Percentiles rank a stretch among this genome's conserved stretches.
phyloP scores from a whole-genome alignment of 2,329 filamentous ascomycete genomes.

The Colletotrichum melonis region DNA sequence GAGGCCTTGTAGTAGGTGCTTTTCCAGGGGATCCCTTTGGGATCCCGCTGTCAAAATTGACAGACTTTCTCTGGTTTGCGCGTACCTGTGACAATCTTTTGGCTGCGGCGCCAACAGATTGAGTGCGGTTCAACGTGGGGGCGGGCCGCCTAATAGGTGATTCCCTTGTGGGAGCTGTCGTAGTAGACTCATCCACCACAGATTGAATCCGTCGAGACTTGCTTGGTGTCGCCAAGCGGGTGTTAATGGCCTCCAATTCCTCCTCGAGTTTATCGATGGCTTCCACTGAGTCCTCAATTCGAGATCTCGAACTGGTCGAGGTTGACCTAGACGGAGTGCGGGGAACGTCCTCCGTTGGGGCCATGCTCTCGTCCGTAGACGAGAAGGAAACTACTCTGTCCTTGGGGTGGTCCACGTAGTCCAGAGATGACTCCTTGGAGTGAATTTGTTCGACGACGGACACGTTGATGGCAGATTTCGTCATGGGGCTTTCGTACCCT shows the following conservation, averaged over 20 bases:
- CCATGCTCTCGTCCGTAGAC: conserved; percentile 16
- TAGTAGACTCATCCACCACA: not conserved
- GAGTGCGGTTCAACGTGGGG: conserved; percentile 38
- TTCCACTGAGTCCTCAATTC: conserved; percentile 74
- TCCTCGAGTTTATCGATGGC: conserved; percentile 72
- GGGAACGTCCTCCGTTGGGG: not conserved
- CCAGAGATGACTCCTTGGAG: not conserved
- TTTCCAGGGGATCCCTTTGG: conserved; percentile 37
- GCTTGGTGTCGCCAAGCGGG: conserved; percentile 47
- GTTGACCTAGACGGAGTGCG: conserved; percentile 29
- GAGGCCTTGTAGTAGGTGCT: conserved; percentile 39
- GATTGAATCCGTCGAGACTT: conserved; percentile 16
- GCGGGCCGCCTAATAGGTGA: not conserved
- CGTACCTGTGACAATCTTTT: conserved; percentile 51
- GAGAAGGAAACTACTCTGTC: conserved; percentile 20
- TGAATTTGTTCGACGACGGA: not conserved
- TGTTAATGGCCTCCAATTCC: conserved; percentile 65
- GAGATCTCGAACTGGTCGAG: conserved; percentile 46
- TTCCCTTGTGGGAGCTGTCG: not conserved
- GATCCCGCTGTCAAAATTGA: conserved; percentile 41
- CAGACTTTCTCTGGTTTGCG: conserved; percentile 54
- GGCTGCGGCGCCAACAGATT: conserved; percentile 53
- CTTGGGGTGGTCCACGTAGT: not conserved
- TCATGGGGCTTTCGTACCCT: not conserved
- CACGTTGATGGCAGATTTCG: not conserved